phyloP scores from a whole-genome alignment of 1,284 basidiomycete genomes.

The Stereum hirsutum region DNA sequence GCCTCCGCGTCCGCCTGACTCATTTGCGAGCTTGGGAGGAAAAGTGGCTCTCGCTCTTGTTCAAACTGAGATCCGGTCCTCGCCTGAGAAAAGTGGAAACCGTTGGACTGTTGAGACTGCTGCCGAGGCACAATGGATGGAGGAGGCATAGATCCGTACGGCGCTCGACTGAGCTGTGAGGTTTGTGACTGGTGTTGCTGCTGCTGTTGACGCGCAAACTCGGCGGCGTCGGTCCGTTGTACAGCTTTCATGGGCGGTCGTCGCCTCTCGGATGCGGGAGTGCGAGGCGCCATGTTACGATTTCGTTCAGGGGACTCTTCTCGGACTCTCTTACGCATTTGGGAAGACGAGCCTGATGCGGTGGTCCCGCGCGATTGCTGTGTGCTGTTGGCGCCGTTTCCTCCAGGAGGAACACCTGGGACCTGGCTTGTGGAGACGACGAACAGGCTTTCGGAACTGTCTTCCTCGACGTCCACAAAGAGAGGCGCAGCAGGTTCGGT shows the following conservation, averaged over 20 bases:
- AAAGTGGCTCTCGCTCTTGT: slow-evolving; percentile 41
- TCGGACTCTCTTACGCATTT: slow-evolving; percentile 10
- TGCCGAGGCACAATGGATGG: slow-evolving; percentile 9
- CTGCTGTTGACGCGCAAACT: slow-evolving; percentile 15
- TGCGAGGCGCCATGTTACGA: slow-evolving; percentile 40
- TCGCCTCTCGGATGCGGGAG: too few relatives aligned
- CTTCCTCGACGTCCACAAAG: slow-evolving; percentile 64
- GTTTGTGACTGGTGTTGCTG: background rate
- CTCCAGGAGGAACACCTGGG: slow-evolving; percentile 20
- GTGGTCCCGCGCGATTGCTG: slow-evolving; percentile 11
- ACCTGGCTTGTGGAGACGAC: slow-evolving; percentile 67
- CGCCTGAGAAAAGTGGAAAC: background rate
- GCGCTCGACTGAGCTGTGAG: slow-evolving; percentile 2
- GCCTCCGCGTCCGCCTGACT: slow-evolving; percentile 40
- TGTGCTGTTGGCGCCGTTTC: slow-evolving; percentile 7
- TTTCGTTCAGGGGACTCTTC: slow-evolving; percentile 22
- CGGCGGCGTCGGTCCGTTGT: slow-evolving; percentile 32
- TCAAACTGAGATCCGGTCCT: background rate
- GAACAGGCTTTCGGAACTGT: slow-evolving; percentile 53
- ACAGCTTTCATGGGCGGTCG: slow-evolving; percentile 45
- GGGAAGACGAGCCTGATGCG: slow-evolving; percentile 3
- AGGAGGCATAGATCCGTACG: background rate
- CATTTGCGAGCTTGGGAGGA: slow-evolving; percentile 54
- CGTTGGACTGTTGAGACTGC: slow-evolving; percentile 6
- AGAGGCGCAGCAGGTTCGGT: slow-evolving; percentile 62